Base-by-base conservation (phyloP, 2,329 filamentous ascomycete genomes). In the Sclerotinia trifoliorum region DNA sequence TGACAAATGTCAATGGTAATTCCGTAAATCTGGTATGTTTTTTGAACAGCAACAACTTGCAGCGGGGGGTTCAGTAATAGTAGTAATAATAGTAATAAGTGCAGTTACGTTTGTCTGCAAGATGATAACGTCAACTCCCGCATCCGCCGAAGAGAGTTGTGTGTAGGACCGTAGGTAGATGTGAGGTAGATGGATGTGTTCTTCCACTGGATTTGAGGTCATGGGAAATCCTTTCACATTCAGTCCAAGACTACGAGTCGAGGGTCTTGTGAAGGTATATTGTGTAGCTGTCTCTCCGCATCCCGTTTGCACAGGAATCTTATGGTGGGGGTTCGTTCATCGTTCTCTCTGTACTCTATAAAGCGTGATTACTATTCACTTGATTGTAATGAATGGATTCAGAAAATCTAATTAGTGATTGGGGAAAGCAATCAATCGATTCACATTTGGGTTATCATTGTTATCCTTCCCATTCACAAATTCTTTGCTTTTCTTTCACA, bases 1-100 rank as follows among this genome's bases (percentile, higher is more conserved):
- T 65, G 63, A 65, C 63, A 65, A 65, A 65, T 65, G 48, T 49
- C 6, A 35, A 24, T 21, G 29, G 8, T 49, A 49, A 61, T 42
- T 42, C 15, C 15, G 39, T 42, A 13, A 42, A 39, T 11, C 39
- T 39, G 29, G 29, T 29, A 29, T 29, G 29, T 29, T 29, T 29
- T 29, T 29, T 29, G 35, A 13, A 39, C 35, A 13, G 13, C 35
- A 39, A 39, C 35, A 2, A 39, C 35, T 13, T 39, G 35, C 35
- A 39, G 35, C 8, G 35, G 35, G 35, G 13, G 35, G 10, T 39
- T 39, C 35, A 35, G 35, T 10, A 35, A 35, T 35, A 32, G 5
- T 32, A 6, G 32, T 32, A 32, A 32, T 32, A 32, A 32, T 32
- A 32, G 32, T 32, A 6, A 6, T 6, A 32, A 32, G 1, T 13